Conservation (phyloP, 2,329 filamentous ascomycete genomes). For the Microthyrium microscopicum region DNA sequence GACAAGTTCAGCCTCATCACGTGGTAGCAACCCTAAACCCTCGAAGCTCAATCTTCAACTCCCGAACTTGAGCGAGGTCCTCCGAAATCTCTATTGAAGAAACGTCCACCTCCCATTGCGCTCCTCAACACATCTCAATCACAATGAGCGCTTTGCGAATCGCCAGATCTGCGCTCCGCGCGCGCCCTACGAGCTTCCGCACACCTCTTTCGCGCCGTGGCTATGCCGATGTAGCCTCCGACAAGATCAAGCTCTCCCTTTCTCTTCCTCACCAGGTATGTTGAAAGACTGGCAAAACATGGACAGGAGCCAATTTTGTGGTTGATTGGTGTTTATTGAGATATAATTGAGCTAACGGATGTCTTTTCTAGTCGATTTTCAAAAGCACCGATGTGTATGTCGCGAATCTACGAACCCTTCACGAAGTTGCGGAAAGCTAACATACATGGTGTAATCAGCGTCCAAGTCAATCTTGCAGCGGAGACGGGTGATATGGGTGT, state of each 20-base stretch:
- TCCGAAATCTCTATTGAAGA: too few species aligned
- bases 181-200: slow-evolving; percentile 60
- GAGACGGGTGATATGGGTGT: slow-evolving; percentile 99
- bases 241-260: slow-evolving; percentile 88
- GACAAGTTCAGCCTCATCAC: too few species aligned
- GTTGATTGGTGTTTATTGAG: slow-evolving; percentile 5
- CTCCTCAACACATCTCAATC: background rate
- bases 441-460: slow-evolving; percentile 41
- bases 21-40: too few species aligned
- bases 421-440: slow-evolving; percentile 5
- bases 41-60: too few species aligned
- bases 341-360: slow-evolving; percentile 15
- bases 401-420: slow-evolving; percentile 11
- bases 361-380: slow-evolving; percentile 43
- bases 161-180: slow-evolving; percentile 76
- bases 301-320: slow-evolving; percentile 7
- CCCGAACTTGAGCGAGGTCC: too few species aligned
- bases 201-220: slow-evolving; percentile 47
- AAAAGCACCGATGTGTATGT: slow-evolving; percentile 56
- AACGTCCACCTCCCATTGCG: background rate
- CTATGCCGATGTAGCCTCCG: slow-evolving; percentile 49
- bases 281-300: slow-evolving; percentile 8
- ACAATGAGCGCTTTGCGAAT: slow-evolving; percentile 85
- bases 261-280: slow-evolving; percentile 96
- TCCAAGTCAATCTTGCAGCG: slow-evolving; percentile 97